Conservation (phyloP, 2,329 filamentous ascomycete species). For the Fusarium chaquense region DNA sequence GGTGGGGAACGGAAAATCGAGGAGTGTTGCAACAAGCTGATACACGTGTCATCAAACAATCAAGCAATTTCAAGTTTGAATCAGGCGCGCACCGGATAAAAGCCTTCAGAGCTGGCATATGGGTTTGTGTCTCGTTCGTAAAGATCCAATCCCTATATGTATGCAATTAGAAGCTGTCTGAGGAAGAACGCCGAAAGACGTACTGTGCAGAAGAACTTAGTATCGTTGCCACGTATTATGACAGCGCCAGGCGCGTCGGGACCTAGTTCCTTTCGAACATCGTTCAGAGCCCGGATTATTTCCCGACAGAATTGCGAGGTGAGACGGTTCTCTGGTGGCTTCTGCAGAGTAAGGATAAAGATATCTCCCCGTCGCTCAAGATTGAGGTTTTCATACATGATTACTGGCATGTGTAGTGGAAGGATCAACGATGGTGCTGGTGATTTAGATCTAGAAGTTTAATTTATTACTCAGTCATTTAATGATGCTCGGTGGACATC, state of each 20-base stretch:
- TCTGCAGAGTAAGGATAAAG: constrained; percentile 10
- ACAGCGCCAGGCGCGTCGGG: not conserved
- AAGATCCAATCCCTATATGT: not conserved
- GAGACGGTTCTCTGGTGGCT: constrained; percentile 10
- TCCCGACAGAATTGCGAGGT: constrained; percentile 8
- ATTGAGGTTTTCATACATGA: not conserved
- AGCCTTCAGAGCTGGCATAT: constrained; percentile 1
- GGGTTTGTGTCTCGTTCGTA: constrained; percentile 5
- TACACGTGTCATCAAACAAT: too few relatives aligned
- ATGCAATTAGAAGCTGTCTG: not conserved
- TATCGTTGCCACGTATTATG: not conserved
- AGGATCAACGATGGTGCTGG: not conserved
- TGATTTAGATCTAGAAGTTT: not conserved
- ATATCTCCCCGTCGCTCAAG: not conserved
- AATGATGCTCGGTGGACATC: not conserved
- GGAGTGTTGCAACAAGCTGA: constrained; percentile 5
- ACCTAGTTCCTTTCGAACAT: not conserved
- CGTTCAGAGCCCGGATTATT: not conserved
- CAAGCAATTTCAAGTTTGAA: too few relatives aligned
- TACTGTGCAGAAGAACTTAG: constrained; percentile 11
- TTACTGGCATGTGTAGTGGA: not conserved
- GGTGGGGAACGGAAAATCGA: constrained; percentile 2
- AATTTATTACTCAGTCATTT: not conserved
- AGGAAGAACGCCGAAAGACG: not conserved
- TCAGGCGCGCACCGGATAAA: not conserved